Evolutionary conservation across 306 rosid species (phyloP), one percentile per base, ranked within the genome.

Genomic region (Rosa rugosa): DNA sequence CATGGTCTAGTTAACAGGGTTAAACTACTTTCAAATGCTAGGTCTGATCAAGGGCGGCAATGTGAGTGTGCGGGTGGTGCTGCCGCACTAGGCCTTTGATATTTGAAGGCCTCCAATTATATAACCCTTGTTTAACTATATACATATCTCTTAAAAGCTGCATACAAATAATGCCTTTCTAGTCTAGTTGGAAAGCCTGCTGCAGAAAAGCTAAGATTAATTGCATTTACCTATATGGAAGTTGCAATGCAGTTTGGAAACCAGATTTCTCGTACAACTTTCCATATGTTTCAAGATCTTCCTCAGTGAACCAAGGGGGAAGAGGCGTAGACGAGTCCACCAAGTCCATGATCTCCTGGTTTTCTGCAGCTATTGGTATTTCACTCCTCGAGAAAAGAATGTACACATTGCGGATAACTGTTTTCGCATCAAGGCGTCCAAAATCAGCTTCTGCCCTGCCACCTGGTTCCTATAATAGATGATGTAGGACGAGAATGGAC

Each of bases 401-500:
- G 85, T 88, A 91, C 16, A 91, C 34, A 25, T 88, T 93, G 17
- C 88, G 82, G 16, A 93, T 87, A 20, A 91, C 93, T 1, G 90
- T 90, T 83, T 88, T 90, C 0, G 83, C 88, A 57, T 91, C 88
- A n/a, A 91, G 76, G 17, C 97, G 95, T 50, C 92, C 90, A 77
- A 91, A 93, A 90, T 91, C 97, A 78, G 94, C 89, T 81, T 93
- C 98, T 18, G 96, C 96, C 72, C 94, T 81, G 2, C 97, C 96
- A 27, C 11, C 46, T 8, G 96, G 92, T 82, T 86, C 86, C 97
- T 91, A 71, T 4, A 50, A 69, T 46, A n/a, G n/a, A n/a, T n/a
- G n/a, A n/a, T n/a, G n/a, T n/a, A n/a, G n/a, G n/a, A n/a, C n/a
- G n/a, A n/a, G n/a, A n/a, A n/a, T n/a, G n/a, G n/a, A n/a, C n/a